These are phyloP conservation scores for Hygrocybe coccinea DNA, from an alignment of 768 basidiomycete species.

Conservation along the genomic window DNA sequence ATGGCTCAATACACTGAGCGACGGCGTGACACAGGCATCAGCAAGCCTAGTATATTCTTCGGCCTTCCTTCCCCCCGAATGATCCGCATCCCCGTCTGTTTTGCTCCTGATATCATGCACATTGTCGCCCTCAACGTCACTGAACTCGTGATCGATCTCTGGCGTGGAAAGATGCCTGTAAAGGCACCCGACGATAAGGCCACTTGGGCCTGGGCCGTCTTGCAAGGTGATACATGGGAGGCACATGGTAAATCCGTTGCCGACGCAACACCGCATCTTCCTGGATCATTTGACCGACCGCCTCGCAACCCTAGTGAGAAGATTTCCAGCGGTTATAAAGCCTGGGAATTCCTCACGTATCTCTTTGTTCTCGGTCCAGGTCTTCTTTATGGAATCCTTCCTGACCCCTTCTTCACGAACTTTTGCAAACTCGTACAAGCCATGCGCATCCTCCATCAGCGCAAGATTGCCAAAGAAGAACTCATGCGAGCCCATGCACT, in stretches of 20 bases:
- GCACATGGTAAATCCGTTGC: no score
- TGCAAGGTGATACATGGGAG: no score
- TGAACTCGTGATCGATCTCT: constrained; percentile 22
- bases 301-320: no score
- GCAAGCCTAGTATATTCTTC: constrained; percentile 34
- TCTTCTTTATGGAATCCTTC: constrained; percentile 13
- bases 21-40: constrained; percentile 32
- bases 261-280: no score
- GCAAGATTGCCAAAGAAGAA: background rate
- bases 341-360: no score
- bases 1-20: constrained; percentile 19
- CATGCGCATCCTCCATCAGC: constrained; percentile 1
- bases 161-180: constrained; percentile 21
- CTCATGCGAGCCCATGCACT: background rate
- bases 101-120: constrained; percentile 39
- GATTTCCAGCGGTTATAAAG: no score
- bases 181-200: constrained; percentile 15
- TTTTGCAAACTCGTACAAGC: constrained; percentile 1
- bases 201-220: constrained; percentile 32
- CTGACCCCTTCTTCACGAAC: background rate
- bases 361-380: constrained; percentile 11
- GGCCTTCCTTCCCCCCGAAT: constrained; percentile 34
- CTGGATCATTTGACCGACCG: no score
- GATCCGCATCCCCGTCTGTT: constrained; percentile 27
- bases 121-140: constrained; percentile 31